phyloP scores from a whole-genome alignment of 257 asterid genomes.

The Fraxinus cuspidata region DNA sequence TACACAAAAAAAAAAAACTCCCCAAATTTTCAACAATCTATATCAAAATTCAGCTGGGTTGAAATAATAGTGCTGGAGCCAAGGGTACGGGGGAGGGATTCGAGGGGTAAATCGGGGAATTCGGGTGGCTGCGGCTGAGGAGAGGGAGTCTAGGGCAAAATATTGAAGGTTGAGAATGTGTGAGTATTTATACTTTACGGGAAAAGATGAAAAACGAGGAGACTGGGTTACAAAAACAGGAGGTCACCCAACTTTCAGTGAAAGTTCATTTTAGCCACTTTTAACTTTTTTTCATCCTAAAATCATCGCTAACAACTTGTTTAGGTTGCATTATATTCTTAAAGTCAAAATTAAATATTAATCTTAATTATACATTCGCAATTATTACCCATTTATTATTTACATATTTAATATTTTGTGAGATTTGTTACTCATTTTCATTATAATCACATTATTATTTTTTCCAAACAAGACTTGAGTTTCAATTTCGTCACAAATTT shows the following conservation, averaged over 20 bases:
- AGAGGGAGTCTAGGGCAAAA: slow-evolving; percentile 37
- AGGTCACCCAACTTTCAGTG: neutral
- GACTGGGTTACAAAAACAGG: slow-evolving; percentile 17
- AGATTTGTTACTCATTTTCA: too few relatives aligned
- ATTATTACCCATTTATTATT: too few relatives aligned
- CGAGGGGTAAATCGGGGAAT: slow-evolving; percentile 17
- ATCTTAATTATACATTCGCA: too few relatives aligned
- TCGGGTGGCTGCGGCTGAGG: slow-evolving; percentile 36
- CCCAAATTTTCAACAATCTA: slow-evolving; percentile 23
- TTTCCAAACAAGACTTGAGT: too few relatives aligned
- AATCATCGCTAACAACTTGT: neutral
- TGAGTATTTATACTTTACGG: slow-evolving; percentile 60
- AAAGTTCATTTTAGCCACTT: neutral
- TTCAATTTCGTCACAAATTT: too few relatives aligned
- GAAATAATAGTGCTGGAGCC: slow-evolving; percentile 20
- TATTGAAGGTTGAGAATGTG: slow-evolving; percentile 30
- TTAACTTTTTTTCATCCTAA: neutral
- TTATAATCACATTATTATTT: too few relatives aligned
- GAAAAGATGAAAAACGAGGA: slow-evolving; percentile 33
- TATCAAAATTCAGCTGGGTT: slow-evolving; percentile 32
- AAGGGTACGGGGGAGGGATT: neutral
- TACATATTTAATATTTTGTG: too few relatives aligned
- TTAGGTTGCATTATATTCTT: too few relatives aligned
- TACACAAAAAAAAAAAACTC: neutral
- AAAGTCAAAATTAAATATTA: too few relatives aligned